Evolutionary conservation across 441 rosid species (phyloP), one percentile per base, ranked within the genome.

Genomic region (Aquilaria agallochum): DNA sequence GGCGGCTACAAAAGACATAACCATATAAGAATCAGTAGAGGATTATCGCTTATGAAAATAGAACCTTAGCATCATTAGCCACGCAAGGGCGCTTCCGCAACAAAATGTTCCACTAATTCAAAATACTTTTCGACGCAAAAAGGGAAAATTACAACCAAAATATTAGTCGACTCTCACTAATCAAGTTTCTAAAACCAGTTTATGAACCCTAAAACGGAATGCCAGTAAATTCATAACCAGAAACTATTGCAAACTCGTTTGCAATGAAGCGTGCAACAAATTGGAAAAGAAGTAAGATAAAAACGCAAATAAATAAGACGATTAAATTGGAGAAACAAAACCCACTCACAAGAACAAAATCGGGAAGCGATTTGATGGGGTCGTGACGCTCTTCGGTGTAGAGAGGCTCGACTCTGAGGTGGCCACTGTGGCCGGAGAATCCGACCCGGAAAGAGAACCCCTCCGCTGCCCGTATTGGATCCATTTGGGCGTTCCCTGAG

Each of bases 381-480:
- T 88, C 73, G 63, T 72, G n/a, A 60, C 83, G 72, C 76, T 89
- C 97, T 64, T 67, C 86, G 11, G 90, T 76, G 65, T 87, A 82
- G 49, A 89, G 77, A 64, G 99, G 99, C 80, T 95, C 92, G 51
- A 92, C 82, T 50, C 96, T 77, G 72, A 88, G 97, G 72, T 95
- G 97, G 64, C 96, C 99, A 56, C 87, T 81, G 75, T 88, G 77
- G 59, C 97, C 99, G 65, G 97, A 81, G 80, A 95, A 83, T 9
- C 95, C 95, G 72, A 91, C 91, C 36, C 97, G 96, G 73, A 95
- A 95, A 42, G 83, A 69, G 55, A 87, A 79, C 64, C 83, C 97
- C 47, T 88, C 76, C 10, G 92, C 70, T 53, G 88, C 96, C 68
- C 86, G 76, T 45, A 88, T 73, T 66, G 81, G 79, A 64, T 83